Conservation (phyloP, 441 rosid genomes). For the Flueggea neowawraea region DNA sequence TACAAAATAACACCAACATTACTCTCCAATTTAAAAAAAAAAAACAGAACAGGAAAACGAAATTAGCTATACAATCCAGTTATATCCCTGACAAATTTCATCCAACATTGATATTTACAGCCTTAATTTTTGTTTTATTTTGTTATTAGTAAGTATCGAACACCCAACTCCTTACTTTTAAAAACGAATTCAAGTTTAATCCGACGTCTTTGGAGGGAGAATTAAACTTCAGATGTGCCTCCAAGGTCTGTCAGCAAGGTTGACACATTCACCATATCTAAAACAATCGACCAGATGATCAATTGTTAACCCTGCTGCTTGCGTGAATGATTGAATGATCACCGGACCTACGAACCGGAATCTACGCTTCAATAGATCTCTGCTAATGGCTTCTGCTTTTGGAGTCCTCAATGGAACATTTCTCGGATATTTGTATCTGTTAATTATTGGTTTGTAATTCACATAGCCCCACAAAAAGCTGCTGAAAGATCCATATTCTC, state of each 20-base stretch:
- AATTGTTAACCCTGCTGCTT: conserved; percentile 82
- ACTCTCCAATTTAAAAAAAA: not conserved
- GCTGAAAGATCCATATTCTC: conserved; percentile 84
- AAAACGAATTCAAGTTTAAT: no score
- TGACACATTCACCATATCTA: conserved; percentile 70
- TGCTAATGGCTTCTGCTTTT: conserved; percentile 75
- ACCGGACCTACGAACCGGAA: conserved; percentile 93
- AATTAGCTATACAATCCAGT: not conserved
- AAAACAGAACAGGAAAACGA: not conserved
- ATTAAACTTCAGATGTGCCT: conserved; percentile 46
- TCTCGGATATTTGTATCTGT: conserved; percentile 66
- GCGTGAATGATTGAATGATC: conserved; percentile 87
- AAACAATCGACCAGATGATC: conserved; percentile 91
- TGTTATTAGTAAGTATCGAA: not conserved
- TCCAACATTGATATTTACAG: not conserved
- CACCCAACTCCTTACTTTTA: not conserved
- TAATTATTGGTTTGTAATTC: conserved; percentile 73
- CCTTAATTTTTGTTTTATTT: not conserved
- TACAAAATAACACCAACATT: no score
- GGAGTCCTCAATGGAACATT: conserved; percentile 77
- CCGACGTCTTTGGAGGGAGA: not conserved
- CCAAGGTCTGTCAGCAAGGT: conserved; percentile 89
- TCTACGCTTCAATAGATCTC: conserved; percentile 68
- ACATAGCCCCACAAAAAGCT: conserved; percentile 80
- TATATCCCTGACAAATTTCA: not conserved